phyloP scores from a whole-genome alignment of 2,329 filamentous ascomycete species.

The Lithohypha guttulata region DNA sequence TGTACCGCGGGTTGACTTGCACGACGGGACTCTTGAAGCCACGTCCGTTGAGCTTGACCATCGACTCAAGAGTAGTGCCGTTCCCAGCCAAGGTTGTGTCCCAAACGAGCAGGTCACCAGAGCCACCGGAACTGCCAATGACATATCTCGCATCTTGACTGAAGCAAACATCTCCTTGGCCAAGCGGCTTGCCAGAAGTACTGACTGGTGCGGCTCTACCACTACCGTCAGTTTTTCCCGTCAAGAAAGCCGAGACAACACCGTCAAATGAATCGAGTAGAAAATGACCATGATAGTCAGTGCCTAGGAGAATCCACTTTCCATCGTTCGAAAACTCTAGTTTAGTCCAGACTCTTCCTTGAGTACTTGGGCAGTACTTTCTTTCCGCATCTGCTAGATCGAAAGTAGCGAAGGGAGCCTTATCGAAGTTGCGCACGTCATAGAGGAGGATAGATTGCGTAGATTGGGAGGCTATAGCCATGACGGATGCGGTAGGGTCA shows the following conservation, averaged over 20 bases:
- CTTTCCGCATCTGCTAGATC: conserved; percentile 57
- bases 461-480: conserved; percentile 74
- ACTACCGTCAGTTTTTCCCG: conserved; percentile 36
- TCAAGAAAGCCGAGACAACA: conserved; percentile 61
- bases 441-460: conserved; percentile 78
- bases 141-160: conserved; percentile 82
- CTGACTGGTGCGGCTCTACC: conserved; percentile 42
- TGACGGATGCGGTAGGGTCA: conserved; percentile 84
- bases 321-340: conserved; percentile 96
- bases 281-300: conserved; percentile 75
- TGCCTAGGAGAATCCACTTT: conserved; percentile 73
- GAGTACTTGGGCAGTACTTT: conserved; percentile 38
- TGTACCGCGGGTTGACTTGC: conserved; percentile 82
- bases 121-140: conserved; percentile 60
- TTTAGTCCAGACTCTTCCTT: conserved; percentile 60
- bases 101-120: conserved; percentile 73
- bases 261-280: conserved; percentile 90
- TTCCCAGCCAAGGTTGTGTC: conserved; percentile 55
- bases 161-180: conserved; percentile 72
- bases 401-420: conserved; percentile 76
- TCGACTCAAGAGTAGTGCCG: conserved; percentile 44
- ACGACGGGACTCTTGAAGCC: conserved; percentile 57
- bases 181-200: conserved; percentile 42
- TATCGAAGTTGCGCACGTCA: conserved; percentile 87
- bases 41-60: conserved; percentile 32